A percentile compares a stretch with the other conserved stretches of the same genome.
Evolutionary conservation across 148 eudicot genomes (phyloP).

Genomic region (Euryodendron excelsum): DNA sequence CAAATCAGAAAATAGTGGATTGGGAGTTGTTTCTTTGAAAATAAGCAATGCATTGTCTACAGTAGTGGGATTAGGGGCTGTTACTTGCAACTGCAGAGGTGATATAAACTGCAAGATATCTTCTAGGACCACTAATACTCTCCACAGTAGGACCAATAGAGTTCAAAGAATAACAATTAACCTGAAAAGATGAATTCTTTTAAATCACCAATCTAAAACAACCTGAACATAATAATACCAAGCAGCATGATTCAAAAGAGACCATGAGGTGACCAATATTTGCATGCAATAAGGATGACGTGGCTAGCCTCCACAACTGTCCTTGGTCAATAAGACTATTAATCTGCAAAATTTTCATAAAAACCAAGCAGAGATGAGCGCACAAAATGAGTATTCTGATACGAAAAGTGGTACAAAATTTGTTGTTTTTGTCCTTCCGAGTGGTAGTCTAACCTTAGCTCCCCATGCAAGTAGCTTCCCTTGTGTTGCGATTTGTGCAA

Average conservation of each 20-base stretch:
- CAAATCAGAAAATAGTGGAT: conserved; percentile 21
- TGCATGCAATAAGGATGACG: conserved; percentile 78
- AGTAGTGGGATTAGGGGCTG: conserved; percentile 1
- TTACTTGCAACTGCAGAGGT: conserved; percentile 78
- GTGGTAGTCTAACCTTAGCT: conserved; percentile 68
- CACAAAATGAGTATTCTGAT: conserved; percentile 5
- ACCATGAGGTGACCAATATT: conserved; percentile 87
- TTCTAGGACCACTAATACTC: conserved; percentile 62
- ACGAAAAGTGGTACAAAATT: conserved; percentile 4
- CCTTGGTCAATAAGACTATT: conserved; percentile 81
- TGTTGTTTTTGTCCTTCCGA: not conserved
- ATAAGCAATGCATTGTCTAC: conserved; percentile 4
- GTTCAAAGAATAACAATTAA: conserved; percentile 80
- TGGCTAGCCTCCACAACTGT: conserved; percentile 78
- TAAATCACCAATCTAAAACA: not conserved
- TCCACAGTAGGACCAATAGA: conserved; percentile 81
- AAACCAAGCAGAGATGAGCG: conserved; percentile 4
- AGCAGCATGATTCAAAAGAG: conserved; percentile 18
- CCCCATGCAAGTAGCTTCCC: conserved; percentile 74
- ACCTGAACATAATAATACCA: not conserved
- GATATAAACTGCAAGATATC: conserved; percentile 67
- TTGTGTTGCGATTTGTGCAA: conserved; percentile 57
- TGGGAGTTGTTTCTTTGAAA: not conserved
- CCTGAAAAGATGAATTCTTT: conserved; percentile 37
- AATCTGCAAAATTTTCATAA: conserved; percentile 44